Percentiles rank a stretch among this genome's conserved stretches.
Evolutionary conservation across 805 yeast genomes (phyloP).

Genomic region (Yarrowia keelungensis): DNA sequence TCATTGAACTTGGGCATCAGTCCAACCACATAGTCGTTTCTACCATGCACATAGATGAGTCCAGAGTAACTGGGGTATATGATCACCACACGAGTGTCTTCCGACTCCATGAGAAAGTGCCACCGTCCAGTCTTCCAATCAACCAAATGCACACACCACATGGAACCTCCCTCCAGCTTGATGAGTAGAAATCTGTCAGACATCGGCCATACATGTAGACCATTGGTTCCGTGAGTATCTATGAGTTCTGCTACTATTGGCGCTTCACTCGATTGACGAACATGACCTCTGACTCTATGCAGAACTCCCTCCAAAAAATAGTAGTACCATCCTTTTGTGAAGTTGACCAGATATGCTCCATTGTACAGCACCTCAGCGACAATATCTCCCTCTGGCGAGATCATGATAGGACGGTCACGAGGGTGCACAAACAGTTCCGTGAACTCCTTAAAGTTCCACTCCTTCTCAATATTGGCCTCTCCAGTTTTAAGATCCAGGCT

Average conservation of each 20-base stretch:
- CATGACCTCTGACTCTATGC: slow-evolving; percentile 2
- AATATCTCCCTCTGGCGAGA: slow-evolving; percentile 19
- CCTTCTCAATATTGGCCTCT: neutral
- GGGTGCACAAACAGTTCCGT: slow-evolving; percentile 17
- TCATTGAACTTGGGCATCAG: slow-evolving; percentile 3
- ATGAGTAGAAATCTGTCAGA: slow-evolving; percentile 5
- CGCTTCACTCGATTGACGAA: neutral
- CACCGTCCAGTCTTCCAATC: slow-evolving; percentile 20
- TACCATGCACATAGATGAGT: neutral
- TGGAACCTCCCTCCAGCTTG: slow-evolving; percentile 6
- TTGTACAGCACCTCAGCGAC: slow-evolving; percentile 10
- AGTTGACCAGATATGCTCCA: slow-evolving; percentile 5
- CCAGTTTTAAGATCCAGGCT: slow-evolving; percentile 1
- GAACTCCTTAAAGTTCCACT: slow-evolving; percentile 1
- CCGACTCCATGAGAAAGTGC: slow-evolving; percentile 7
- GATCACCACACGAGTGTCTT: neutral
- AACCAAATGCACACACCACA: slow-evolving; percentile 13
- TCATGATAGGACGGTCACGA: neutral
- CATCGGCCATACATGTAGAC: slow-evolving; percentile 14
- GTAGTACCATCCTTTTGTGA: slow-evolving; percentile 13
- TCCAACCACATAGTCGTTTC: slow-evolving; percentile 7
- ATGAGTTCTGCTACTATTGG: neutral
- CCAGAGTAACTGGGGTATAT: slow-evolving; percentile 16
- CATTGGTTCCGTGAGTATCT: slow-evolving; percentile 13
- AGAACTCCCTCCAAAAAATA: neutral